Evolutionary conservation across 495 filamentous ascomycete species (phyloP), one percentile per base, ranked within the genome.

Genomic region (Xylaria venustula): DNA sequence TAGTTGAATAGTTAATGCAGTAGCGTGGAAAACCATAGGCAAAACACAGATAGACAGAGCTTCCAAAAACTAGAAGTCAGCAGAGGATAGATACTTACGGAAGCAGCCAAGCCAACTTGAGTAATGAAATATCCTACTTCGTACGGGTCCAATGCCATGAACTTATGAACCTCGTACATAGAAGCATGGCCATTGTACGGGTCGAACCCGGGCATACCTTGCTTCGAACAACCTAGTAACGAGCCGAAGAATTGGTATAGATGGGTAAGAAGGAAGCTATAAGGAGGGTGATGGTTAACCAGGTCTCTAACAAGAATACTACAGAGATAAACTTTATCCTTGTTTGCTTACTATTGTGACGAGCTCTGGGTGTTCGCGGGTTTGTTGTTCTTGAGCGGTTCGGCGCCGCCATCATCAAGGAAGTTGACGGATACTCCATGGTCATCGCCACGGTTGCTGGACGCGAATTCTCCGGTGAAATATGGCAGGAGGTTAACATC

Each of bases 221-320:
- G 69, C 41, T 66, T 52, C 54, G 75, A 73, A 74, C 81, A 85
- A 54, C 75, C 78, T 41, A 84, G 75, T 14, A 86, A 71, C 50
- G 66, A 52, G 17, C 80, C 81, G 64, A 85, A 86, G 72, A 75
- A 83, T 58, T 77, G 63, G 65, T 85, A 84, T 45, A 86, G 76
- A 65, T 85, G 81, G 28, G 81, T 84, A 36, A 85, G 60, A 42
- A 85, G 79, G 37, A 66, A 69, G 63, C 82, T 84, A 60, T 1
- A 12, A n/a, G n/a, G n/a, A n/a, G n/a, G n/a, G n/a, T n/a, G 0
- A 36, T 34, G 30, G 30, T 34, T 34, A 34, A 11, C 5, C 5
- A 34, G 11, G 5, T 5, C 30, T 11, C 30, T 11, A 5, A 34
- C 5, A 34, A 34, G 11, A 34, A 34, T 34, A n/a, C n/a, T n/a